phyloP scores from a whole-genome alignment of 768 basidiomycete species.

The Tylopilus sp. region DNA sequence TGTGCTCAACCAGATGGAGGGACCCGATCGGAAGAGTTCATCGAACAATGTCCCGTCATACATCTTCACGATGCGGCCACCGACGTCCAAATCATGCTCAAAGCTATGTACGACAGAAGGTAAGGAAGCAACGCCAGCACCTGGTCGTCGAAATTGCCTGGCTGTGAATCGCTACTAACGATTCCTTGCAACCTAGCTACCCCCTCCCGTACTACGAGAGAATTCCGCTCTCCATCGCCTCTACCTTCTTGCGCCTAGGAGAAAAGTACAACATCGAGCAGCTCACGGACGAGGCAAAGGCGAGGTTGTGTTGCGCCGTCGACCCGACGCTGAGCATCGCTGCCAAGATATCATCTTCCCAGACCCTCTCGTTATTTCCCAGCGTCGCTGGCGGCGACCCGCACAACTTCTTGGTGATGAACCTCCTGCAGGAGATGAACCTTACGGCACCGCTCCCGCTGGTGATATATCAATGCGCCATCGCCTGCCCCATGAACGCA shows the following conservation, averaged over 20 bases:
- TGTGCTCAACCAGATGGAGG: conserved; percentile 4
- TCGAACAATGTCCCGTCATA: conserved; percentile 23
- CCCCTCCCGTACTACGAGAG: conserved; percentile 3
- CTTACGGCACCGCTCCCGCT: conserved; percentile 6
- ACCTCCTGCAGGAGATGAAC: conserved; percentile 7
- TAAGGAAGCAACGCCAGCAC: no score
- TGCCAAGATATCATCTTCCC: not conserved
- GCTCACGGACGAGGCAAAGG: conserved; percentile 11
- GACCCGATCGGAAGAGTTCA: not conserved
- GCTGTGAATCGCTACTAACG: no score
- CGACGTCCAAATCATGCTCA: conserved; percentile 18
- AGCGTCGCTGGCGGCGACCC: conserved; percentile 3
- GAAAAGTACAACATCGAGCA: conserved; percentile 20
- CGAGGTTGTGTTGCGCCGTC: conserved; percentile 1
- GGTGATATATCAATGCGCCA: conserved; percentile 11
- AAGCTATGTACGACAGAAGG: conserved; percentile 21
- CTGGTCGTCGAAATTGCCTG: no score
- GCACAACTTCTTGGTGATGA: conserved; percentile 19
- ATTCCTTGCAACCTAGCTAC: no score
- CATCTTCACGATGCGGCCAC: conserved; percentile 12
- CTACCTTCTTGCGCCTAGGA: conserved; percentile 19
- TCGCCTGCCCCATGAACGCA: not conserved
- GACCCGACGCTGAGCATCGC: not conserved
- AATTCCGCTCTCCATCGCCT: conserved; percentile 1
- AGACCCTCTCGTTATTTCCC: not conserved